A percentile compares a stretch with the other conserved stretches of the same genome.
Conservation (phyloP, 345 rosid genomes). For the Excoecaria cochinchinensis region DNA sequence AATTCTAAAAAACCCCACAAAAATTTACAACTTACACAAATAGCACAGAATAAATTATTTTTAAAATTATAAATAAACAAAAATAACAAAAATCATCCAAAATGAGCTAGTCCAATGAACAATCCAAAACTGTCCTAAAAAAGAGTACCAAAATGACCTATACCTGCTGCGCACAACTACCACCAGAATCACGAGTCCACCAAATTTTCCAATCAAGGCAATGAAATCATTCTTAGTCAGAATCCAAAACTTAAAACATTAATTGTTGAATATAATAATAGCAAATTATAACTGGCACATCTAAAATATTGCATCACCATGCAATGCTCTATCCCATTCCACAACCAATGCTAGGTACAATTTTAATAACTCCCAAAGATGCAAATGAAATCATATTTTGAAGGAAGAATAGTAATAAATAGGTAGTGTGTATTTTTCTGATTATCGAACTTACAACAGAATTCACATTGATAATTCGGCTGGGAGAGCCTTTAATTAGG, state of each 20-base stretch:
- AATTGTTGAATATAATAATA: neutral
- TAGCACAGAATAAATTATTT: neutral
- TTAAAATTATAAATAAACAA: neutral
- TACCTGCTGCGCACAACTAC: neutral
- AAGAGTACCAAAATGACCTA: neutral
- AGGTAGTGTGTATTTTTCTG: neutral
- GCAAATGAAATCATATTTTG: neutral
- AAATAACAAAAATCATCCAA: neutral
- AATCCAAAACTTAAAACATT: neutral
- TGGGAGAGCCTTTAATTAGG: slow-evolving; percentile 85
- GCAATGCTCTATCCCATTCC: neutral
- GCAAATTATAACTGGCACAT: neutral
- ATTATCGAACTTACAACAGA: slow-evolving; percentile 77
- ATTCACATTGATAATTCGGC: slow-evolving; percentile 90
- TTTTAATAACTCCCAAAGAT: neutral
- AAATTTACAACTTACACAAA: neutral
- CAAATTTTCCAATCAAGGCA: neutral
- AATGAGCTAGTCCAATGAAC: neutral
- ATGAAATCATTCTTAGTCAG: neutral
- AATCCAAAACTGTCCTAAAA: neutral
- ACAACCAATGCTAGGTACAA: neutral
- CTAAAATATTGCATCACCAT: neutral
- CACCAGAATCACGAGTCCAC: neutral
- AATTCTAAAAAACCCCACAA: neutral
- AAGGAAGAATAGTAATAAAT: neutral